Evolutionary conservation across 306 rosid genomes (phyloP).

Genomic region (Citrullus colocynthis): DNA sequence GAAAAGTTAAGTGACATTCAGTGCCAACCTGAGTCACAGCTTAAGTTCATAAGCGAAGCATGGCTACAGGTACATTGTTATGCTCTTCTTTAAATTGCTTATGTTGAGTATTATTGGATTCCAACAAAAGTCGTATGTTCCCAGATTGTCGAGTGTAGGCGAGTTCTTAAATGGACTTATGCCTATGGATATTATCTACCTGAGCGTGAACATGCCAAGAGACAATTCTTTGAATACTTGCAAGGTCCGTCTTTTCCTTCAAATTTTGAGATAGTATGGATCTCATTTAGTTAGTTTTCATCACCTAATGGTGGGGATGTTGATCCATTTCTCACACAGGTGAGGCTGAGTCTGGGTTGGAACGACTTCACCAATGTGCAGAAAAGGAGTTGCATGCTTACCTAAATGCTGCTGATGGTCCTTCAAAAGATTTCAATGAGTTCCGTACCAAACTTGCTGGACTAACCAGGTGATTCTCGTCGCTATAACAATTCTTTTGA

Average conservation of each 20-base stretch:
- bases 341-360: slow-evolving; percentile 78
- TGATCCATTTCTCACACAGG: slow-evolving; percentile 24
- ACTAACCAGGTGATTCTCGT: slow-evolving; percentile 37
- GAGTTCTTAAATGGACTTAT: slow-evolving; percentile 94
- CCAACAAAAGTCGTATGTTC: slow-evolving; percentile 13
- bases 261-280: background rate
- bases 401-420: slow-evolving; percentile 40
- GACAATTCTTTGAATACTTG: slow-evolving; percentile 41
- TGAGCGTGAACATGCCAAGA: slow-evolving; percentile 46
- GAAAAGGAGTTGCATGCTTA: slow-evolving; percentile 59
- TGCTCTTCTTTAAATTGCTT: slow-evolving; percentile 7
- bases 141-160: slow-evolving; percentile 92
- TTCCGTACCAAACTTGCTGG: slow-evolving; percentile 79
- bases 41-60: slow-evolving; percentile 90
- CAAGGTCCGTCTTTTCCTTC: slow-evolving; percentile 24
- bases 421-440: slow-evolving; percentile 56
- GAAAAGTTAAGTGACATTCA: slow-evolving; percentile 84
- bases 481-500: background rate
- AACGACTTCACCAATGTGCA: slow-evolving; percentile 72
- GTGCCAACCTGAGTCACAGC: slow-evolving; percentile 94
- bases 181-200: slow-evolving; percentile 88
- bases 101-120: background rate
- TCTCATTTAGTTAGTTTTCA: background rate
- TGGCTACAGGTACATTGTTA: slow-evolving; percentile 65
- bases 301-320: background rate